phyloP scores from a whole-genome alignment of 768 basidiomycete species.

The Ramaria sp. region DNA sequence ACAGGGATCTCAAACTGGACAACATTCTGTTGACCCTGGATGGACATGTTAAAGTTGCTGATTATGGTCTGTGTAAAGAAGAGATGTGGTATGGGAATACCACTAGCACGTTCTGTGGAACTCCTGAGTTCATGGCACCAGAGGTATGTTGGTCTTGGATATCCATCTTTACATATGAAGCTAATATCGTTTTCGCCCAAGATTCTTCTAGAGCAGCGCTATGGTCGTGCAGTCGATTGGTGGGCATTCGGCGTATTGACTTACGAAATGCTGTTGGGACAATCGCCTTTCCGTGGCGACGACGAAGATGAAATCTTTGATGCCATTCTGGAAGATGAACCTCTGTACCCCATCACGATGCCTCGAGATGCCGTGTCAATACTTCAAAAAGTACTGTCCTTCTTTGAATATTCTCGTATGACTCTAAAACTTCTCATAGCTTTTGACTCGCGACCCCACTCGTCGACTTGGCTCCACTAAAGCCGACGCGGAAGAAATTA shows the following conservation, averaged over 20 bases:
- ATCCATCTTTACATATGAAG: neutral
- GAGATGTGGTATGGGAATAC: conserved; percentile 97
- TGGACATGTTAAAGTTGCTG: conserved; percentile 97
- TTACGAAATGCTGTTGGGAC: conserved; percentile 97
- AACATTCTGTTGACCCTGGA: conserved; percentile 95
- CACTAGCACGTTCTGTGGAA: conserved; percentile 98
- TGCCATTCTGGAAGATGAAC: conserved; percentile 97
- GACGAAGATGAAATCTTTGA: conserved; percentile 99
- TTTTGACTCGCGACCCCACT: conserved; percentile 83
- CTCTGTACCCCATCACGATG: conserved; percentile 98
- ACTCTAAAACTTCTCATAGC: conserved; percentile 29
- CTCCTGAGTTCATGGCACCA: conserved; percentile 99
- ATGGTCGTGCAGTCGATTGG: conserved; percentile 98
- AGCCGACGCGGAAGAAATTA: conserved; percentile 94
- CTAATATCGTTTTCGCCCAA: conserved; percentile 22
- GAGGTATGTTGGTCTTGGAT: conserved; percentile 48
- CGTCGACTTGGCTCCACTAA: conserved; percentile 88
- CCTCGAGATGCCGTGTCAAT: conserved; percentile 94
- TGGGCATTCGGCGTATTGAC: conserved; percentile 99
- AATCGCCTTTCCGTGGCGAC: conserved; percentile 98
- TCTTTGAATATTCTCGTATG: neutral
- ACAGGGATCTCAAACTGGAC: conserved; percentile 92
- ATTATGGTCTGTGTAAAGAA: conserved; percentile 98
- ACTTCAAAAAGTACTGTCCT: conserved; percentile 65
- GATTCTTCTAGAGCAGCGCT: conserved; percentile 99